Conservation (phyloP, 768 basidiomycete species). For the Lactarius quietus region DNA sequence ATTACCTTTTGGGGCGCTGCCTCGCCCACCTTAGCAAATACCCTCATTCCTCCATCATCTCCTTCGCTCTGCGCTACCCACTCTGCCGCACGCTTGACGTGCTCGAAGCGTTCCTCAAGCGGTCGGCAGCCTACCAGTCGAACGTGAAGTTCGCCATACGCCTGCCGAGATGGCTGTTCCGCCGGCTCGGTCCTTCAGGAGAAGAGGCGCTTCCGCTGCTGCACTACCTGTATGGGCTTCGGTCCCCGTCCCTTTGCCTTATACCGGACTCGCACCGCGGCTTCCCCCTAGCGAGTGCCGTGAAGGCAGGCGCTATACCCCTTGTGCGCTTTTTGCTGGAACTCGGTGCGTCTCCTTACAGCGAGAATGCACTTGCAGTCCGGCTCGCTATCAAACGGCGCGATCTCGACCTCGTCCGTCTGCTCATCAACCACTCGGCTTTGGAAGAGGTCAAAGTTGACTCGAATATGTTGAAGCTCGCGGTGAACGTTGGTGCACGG, state of each 20-base stretch:
- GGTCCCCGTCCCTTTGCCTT: slow-evolving; percentile 38
- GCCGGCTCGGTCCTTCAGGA: slow-evolving; percentile 38
- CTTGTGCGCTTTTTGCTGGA: slow-evolving; percentile 69
- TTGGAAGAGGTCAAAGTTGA: slow-evolving; percentile 40
- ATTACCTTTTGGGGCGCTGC: slow-evolving; percentile 52
- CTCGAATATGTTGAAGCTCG: slow-evolving; percentile 57
- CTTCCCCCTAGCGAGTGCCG: slow-evolving; percentile 79
- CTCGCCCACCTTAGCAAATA: slow-evolving; percentile 17
- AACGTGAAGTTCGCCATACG: not conserved
- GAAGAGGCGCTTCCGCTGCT: slow-evolving; percentile 66
- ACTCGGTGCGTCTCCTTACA: slow-evolving; percentile 65
- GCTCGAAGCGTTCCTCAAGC: slow-evolving; percentile 46
- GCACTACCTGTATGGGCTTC: slow-evolving; percentile 47
- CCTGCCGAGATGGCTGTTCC: slow-evolving; percentile 67
- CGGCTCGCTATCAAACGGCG: slow-evolving; percentile 69
- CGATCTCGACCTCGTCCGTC: slow-evolving; percentile 62
- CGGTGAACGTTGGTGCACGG: slow-evolving; percentile 59
- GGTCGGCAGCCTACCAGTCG: slow-evolving; percentile 17
- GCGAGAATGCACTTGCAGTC: slow-evolving; percentile 62
- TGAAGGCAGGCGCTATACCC: slow-evolving; percentile 57
- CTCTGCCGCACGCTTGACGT: slow-evolving; percentile 39
- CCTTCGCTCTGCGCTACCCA: slow-evolving; percentile 56
- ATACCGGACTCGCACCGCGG: slow-evolving; percentile 69
- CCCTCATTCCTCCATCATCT: slow-evolving; percentile 30
- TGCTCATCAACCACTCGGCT: slow-evolving; percentile 61